Evolutionary conservation across 2,329 filamentous ascomycete species (phyloP).

Genomic region (Ceratocystis cubensis): DNA sequence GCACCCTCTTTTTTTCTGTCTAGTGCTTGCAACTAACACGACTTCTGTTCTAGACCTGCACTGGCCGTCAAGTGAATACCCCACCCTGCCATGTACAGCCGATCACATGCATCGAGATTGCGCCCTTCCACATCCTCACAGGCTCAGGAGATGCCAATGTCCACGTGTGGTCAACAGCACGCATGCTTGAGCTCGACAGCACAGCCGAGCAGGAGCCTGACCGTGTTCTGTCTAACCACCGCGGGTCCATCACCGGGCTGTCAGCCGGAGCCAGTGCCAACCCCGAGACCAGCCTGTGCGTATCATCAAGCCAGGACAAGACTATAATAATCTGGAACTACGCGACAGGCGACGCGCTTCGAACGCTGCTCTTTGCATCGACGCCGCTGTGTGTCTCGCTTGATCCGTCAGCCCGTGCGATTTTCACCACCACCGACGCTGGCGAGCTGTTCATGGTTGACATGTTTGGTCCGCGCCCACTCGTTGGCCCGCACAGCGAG

Average conservation of each 20-base stretch:
- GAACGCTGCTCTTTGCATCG: conserved; percentile 70
- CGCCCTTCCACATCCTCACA: conserved; percentile 60
- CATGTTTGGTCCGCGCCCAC: conserved; percentile 46
- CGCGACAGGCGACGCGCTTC: conserved; percentile 58
- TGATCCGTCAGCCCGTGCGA: conserved; percentile 71
- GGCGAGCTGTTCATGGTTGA: conserved; percentile 70
- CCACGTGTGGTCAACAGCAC: conserved; percentile 77
- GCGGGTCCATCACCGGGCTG: conserved; percentile 57
- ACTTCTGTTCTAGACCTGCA: conserved; percentile 44
- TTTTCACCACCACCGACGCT: conserved; percentile 70
- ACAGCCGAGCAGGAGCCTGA: conserved; percentile 54
- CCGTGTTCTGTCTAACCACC: conserved; percentile 64
- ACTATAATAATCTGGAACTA: conserved; percentile 93
- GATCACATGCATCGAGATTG: conserved; percentile 62
- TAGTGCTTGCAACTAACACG: conserved; percentile 12
- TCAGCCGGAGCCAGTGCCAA: conserved; percentile 53
- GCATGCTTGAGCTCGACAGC: conserved; percentile 50
- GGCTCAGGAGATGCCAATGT: conserved; percentile 79
- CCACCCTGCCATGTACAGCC: conserved; percentile 67
- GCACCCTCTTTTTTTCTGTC: neutral
- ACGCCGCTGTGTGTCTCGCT: conserved; percentile 59
- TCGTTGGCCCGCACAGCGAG: conserved; percentile 41
- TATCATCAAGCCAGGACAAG: conserved; percentile 75
- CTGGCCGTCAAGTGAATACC: conserved; percentile 64
- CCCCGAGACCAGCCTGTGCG: conserved; percentile 61